Evolutionary conservation across 352 stramenopile genomes (phyloP).

Genomic region (Globisporangium paddicum): DNA sequence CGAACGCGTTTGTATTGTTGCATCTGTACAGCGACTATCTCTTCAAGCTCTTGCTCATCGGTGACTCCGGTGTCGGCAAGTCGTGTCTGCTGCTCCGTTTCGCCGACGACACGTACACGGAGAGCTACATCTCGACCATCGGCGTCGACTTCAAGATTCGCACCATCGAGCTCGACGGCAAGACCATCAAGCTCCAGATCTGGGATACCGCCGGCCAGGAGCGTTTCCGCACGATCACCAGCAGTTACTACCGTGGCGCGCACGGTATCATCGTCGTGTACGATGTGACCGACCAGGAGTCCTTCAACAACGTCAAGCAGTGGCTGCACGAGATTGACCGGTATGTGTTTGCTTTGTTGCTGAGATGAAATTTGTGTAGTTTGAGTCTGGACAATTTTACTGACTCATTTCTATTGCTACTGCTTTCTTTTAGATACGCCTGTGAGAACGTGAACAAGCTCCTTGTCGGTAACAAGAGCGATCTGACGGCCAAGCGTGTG

Average conservation of each 20-base stretch:
- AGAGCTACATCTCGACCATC: constrained; percentile 99
- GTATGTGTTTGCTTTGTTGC: constrained; percentile 21
- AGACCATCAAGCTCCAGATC: constrained; percentile 99
- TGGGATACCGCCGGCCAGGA: constrained; percentile 99
- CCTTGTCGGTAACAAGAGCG: constrained; percentile 98
- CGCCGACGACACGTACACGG: constrained; percentile 99
- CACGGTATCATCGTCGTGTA: constrained; percentile 99
- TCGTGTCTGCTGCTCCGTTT: constrained; percentile 99
- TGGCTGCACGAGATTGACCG: constrained; percentile 94
- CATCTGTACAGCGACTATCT: constrained; percentile 92
- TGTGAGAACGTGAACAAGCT: constrained; percentile 97
- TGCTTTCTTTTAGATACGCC: constrained; percentile 79
- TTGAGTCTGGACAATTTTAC: background rate
- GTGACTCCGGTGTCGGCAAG: constrained; percentile 97
- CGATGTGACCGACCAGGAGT: constrained; percentile 97
- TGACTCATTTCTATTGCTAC: background rate
- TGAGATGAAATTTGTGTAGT: background rate
- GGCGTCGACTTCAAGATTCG: constrained; percentile 99
- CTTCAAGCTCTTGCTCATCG: constrained; percentile 98
- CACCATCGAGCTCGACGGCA: constrained; percentile 98
- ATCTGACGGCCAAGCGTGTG: constrained; percentile 92
- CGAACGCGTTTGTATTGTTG: background rate
- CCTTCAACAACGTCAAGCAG: constrained; percentile 98
- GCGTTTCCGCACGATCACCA: constrained; percentile 99
- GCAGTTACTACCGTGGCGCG: constrained; percentile 97